Base-by-base conservation (phyloP, 2,329 filamentous ascomycete genomes). In the Waltergamsia citrina region DNA sequence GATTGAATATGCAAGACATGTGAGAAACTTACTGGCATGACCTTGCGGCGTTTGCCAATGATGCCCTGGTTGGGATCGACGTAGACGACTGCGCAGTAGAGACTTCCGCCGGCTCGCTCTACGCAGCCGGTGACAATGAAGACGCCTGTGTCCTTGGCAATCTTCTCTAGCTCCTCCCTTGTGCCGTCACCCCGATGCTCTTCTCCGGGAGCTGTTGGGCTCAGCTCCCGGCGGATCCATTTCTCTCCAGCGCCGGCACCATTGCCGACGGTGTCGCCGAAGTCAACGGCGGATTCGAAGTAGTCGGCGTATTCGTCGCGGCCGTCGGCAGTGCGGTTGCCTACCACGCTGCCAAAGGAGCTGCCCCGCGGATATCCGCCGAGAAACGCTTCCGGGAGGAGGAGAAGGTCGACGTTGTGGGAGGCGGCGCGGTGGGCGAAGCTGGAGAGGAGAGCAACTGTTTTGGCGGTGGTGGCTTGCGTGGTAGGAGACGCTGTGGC, bases 341-440 rank as follows among this genome's bases (percentile, higher is more conserved):
- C 88, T 11, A 37, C 31, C 3, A 33, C 30, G 23, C 12, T n/a
- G n/a, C 35, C 35, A 22, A 37, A 37, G 25, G 10, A 17, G 21
- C 15, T 29, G 11, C 35, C 35, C 10, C 35, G n/a, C 14, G 90
- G 90, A 52, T 95, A 95, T 2, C 88, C 90, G 30, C 90, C 90
- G 2, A 95, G 70, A 52, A 86, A 94, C 16, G 88, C 88, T 63
- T 96, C 88, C 0, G 90, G 90, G 40, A 95, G 88, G 34, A 95
- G 75, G 19, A 95, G 68, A 32, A 95, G 68, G 53, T 92, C 67
- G 25, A 74, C 60, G 4, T 50, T 45, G 36, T 60, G 50, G 2
- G 53, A 46, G 4, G 78, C 72, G n/a, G 87, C 87, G 23, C 67
- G 60, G 17, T 60, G 60, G 22, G 82, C 78, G 11, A 82, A 75